phyloP scores from a whole-genome alignment of 1,139 yeast species.

The Candida mesenterica region DNA sequence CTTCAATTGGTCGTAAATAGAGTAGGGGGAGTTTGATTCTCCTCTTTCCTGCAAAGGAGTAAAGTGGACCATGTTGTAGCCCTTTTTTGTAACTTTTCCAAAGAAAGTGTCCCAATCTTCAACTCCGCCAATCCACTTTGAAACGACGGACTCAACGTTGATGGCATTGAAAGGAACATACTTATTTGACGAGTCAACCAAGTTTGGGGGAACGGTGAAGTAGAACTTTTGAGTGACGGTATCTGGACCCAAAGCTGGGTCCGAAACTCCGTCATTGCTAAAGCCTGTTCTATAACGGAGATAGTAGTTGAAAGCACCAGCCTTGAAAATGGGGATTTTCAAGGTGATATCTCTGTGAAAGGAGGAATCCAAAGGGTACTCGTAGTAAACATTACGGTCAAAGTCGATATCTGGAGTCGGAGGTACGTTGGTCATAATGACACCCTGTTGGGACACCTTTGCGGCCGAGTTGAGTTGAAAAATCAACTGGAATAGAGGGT shows the following conservation, averaged over 20 bases:
- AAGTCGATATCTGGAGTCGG: conserved; percentile 40
- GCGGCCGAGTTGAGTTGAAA: conserved; percentile 75
- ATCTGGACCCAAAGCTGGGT: conserved; percentile 21
- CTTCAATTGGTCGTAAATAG: conserved; percentile 78
- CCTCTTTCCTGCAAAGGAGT: conserved; percentile 93
- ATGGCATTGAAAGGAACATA: conserved; percentile 76
- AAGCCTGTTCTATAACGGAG: conserved; percentile 37
- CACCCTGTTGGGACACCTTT: conserved; percentile 66
- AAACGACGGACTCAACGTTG: conserved; percentile 79
- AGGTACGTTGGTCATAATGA: conserved; percentile 76
- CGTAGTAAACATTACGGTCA: conserved; percentile 53
- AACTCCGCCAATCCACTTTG: conserved; percentile 85
- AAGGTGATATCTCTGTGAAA: conserved; percentile 62
- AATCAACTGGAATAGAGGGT: conserved; percentile 53
- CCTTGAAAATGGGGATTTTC: conserved; percentile 59
- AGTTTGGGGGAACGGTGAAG: conserved; percentile 80
- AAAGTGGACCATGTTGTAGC: conserved; percentile 93
- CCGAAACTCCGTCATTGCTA: not conserved
- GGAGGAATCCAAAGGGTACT: conserved; percentile 44
- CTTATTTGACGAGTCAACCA: conserved; percentile 49
- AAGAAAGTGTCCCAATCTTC: conserved; percentile 66
- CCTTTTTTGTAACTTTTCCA: conserved; percentile 60
- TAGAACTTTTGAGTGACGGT: conserved; percentile 57
- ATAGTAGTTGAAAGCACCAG: conserved; percentile 80
- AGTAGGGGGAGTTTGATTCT: conserved; percentile 86